Conservation (phyloP, 2,329 filamentous ascomycete genomes). For the Macrophomina phaseolina region DNA sequence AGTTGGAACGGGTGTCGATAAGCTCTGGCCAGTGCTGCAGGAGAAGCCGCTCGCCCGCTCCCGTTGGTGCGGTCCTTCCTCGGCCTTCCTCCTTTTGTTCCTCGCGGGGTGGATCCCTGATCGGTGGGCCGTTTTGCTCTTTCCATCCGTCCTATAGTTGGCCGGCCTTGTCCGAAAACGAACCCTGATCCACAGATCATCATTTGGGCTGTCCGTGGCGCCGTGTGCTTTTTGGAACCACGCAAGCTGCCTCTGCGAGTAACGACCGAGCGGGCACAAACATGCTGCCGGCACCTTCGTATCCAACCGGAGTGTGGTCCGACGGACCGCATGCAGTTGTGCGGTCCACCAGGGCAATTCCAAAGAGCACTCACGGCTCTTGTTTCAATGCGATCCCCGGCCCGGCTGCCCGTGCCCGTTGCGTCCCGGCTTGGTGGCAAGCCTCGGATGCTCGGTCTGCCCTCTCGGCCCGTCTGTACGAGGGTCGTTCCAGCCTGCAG, state of each 20-base stretch:
- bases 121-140: not conserved
- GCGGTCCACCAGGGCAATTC: not conserved
- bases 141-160: not conserved
- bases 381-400: too few relatives aligned
- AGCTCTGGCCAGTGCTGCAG: slow-evolving; percentile 25
- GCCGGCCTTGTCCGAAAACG: not conserved
- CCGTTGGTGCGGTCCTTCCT: slow-evolving; percentile 7
- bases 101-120: not conserved
- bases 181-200: not conserved
- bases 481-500: slow-evolving; percentile 9
- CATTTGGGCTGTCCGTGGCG: not conserved
- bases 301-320: not conserved
- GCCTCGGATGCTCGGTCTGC: slow-evolving; percentile 9
- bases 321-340: not conserved
- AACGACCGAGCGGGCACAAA: too few relatives aligned
- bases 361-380: too few relatives aligned
- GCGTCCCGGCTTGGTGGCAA: slow-evolving; percentile 1
- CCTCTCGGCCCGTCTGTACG: slow-evolving; percentile 14
- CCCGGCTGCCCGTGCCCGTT: not conserved
- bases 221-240: not conserved
- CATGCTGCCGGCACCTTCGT: not conserved
- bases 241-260: not conserved
- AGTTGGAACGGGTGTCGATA: slow-evolving; percentile 10
- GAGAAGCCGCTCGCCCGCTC: not conserved
- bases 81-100: not conserved